These are phyloP conservation scores for Plasmodium coatneyi DNA, from an alignment of 169 alveolate species.

Conservation along the genomic window DNA sequence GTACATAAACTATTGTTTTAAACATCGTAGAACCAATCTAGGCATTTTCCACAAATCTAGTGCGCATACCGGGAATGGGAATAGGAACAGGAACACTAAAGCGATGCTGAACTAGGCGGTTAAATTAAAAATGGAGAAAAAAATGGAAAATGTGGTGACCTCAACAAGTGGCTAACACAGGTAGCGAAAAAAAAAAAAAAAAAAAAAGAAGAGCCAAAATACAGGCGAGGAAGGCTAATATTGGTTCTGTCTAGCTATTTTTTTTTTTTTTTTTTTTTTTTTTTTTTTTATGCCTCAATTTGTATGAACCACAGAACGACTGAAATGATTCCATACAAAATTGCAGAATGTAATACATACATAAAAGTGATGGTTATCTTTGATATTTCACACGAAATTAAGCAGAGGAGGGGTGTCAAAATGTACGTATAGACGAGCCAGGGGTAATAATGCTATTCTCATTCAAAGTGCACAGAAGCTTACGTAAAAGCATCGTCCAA, in stretches of 20 bases:
- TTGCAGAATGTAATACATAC: neutral
- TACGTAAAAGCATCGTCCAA: neutral
- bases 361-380: neutral
- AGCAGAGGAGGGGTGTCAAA: neutral
- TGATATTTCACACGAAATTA: neutral
- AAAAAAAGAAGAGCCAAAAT: neutral
- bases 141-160: neutral
- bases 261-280: neutral
- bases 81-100: neutral
- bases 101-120: neutral
- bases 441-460: neutral
- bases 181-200: neutral
- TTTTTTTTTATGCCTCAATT: neutral
- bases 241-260: neutral
- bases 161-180: neutral
- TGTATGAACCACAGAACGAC: neutral
- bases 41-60: neutral
- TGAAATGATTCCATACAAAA: neutral
- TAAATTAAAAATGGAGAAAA: neutral
- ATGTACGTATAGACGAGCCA: neutral
- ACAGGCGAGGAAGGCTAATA: neutral
- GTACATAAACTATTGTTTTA: neutral
- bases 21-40: neutral
- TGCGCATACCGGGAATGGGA: neutral
- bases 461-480: neutral